Evolutionary conservation across 2,329 filamentous ascomycete genomes (phyloP).

Genomic region (Cladosporium sp.): DNA sequence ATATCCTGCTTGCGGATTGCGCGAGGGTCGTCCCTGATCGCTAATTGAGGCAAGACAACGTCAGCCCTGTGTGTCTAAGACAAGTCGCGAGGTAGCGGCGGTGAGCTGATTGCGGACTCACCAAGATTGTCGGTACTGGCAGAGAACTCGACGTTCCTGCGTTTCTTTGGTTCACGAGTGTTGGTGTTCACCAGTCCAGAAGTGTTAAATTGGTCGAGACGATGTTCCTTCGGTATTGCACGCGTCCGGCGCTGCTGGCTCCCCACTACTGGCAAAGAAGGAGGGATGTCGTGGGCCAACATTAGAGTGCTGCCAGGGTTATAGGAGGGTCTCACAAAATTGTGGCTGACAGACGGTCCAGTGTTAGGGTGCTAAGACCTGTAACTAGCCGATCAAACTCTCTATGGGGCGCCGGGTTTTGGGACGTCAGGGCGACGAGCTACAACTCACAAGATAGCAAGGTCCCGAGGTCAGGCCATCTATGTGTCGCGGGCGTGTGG

Average conservation of each 20-base stretch:
- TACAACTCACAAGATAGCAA: slow-evolving; percentile 1
- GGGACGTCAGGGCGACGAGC: slow-evolving; percentile 15
- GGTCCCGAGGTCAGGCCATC: slow-evolving; percentile 18
- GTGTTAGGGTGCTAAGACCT: slow-evolving; percentile 17
- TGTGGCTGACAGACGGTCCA: slow-evolving; percentile 15
- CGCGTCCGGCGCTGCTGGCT: slow-evolving; percentile 19
- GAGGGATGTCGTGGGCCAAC: slow-evolving; percentile 19
- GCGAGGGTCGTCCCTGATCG: slow-evolving; percentile 12
- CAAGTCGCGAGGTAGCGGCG: slow-evolving; percentile 8
- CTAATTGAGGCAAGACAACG: slow-evolving; percentile 17
- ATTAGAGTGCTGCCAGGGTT: slow-evolving; percentile 17
- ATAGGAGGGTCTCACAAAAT: slow-evolving; percentile 20
- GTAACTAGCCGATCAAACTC: slow-evolving; percentile 17
- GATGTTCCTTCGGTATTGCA: neutral
- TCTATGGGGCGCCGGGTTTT: slow-evolving; percentile 4
- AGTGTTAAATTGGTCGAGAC: neutral
- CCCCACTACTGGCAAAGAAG: slow-evolving; percentile 14
- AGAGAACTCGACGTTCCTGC: slow-evolving; percentile 16
- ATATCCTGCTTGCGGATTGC: slow-evolving; percentile 15
- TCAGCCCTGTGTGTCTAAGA: slow-evolving; percentile 18
- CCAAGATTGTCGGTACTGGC: slow-evolving; percentile 13
- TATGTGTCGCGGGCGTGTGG: slow-evolving; percentile 9
- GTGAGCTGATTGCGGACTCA: slow-evolving; percentile 14
- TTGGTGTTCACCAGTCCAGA: slow-evolving; percentile 1
- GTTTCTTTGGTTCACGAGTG: slow-evolving; percentile 8